phyloP scores from a whole-genome alignment of 345 rosid species.

The Corchorus capsularis region DNA sequence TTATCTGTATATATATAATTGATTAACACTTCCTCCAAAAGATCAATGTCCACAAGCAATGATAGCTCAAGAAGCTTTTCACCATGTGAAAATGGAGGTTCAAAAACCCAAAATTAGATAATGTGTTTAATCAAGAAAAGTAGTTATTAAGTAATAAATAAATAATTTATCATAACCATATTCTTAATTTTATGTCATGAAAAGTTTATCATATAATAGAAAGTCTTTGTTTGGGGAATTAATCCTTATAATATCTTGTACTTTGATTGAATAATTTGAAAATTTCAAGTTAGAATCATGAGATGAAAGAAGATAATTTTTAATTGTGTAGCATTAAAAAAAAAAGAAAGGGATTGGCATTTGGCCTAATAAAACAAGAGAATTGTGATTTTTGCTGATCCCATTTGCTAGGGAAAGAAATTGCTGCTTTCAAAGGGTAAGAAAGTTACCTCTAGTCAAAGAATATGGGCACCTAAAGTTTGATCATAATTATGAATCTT shows the following conservation, averaged over 20 bases:
- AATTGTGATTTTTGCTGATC: not conserved
- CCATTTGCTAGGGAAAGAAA: conserved; percentile 25
- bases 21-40: not conserved
- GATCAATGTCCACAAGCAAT: not conserved
- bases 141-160: not conserved
- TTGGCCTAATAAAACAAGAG: not conserved
- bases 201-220: not conserved
- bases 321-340: too few species aligned
- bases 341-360: too few species aligned
- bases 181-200: not conserved
- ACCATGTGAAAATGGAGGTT: conserved; percentile 15
- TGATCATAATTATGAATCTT: conserved; percentile 12
- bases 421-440: conserved; percentile 20
- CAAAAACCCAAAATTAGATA: not conserved
- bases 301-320: too few species aligned
- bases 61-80: conserved; percentile 8
- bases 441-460: conserved; percentile 32
- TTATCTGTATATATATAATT: too few species aligned
- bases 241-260: too few species aligned
- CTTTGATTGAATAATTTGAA: too few species aligned
- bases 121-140: not conserved
- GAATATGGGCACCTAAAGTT: conserved; percentile 38
- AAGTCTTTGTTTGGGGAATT: too few species aligned
- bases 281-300: too few species aligned
- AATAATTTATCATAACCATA: not conserved